phyloP scores from a whole-genome alignment of 2,329 filamentous ascomycete genomes.

The Neofusicoccum kwambonambiense region DNA sequence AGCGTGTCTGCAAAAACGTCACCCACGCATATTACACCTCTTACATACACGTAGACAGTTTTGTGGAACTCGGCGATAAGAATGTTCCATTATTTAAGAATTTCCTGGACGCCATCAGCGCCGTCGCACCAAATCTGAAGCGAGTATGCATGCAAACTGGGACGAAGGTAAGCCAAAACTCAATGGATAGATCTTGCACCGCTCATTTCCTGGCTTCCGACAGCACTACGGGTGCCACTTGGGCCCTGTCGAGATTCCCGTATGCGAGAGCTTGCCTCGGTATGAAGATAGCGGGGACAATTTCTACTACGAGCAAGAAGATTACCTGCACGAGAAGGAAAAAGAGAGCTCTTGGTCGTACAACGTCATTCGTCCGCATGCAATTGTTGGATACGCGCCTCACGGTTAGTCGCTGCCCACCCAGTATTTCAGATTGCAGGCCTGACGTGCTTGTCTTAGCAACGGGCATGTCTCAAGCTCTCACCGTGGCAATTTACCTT shows the following conservation, averaged over 20 bases:
- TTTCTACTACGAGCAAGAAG: slow-evolving; percentile 23
- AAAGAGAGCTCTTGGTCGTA: slow-evolving; percentile 24
- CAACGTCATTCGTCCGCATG: slow-evolving; percentile 33
- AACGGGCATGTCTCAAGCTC: slow-evolving; percentile 42
- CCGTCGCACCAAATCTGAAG: slow-evolving; percentile 25
- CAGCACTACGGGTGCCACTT: slow-evolving; percentile 21
- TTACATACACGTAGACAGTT: slow-evolving; percentile 34
- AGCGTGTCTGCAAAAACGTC: slow-evolving; percentile 25
- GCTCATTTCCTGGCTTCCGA: background rate
- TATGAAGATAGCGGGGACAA: slow-evolving; percentile 17
- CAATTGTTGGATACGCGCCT: slow-evolving; percentile 30
- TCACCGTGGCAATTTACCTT: slow-evolving; percentile 42
- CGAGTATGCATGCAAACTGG: slow-evolving; percentile 25
- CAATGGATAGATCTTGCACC: background rate
- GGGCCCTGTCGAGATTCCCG: slow-evolving; percentile 19
- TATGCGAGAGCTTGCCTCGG: slow-evolving; percentile 18
- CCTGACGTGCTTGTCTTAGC: slow-evolving; percentile 8
- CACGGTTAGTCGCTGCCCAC: background rate
- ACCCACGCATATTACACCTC: slow-evolving; percentile 37
- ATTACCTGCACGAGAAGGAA: slow-evolving; percentile 18
- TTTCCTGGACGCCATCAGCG: slow-evolving; percentile 30
- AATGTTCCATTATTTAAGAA: slow-evolving; percentile 35
- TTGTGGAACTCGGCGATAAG: slow-evolving; percentile 24
- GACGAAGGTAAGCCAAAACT: background rate
- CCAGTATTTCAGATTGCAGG: background rate